These are phyloP conservation scores for Aspergillus neotritici DNA, from an alignment of 2,329 filamentous ascomycete species.

Conservation along the genomic window DNA sequence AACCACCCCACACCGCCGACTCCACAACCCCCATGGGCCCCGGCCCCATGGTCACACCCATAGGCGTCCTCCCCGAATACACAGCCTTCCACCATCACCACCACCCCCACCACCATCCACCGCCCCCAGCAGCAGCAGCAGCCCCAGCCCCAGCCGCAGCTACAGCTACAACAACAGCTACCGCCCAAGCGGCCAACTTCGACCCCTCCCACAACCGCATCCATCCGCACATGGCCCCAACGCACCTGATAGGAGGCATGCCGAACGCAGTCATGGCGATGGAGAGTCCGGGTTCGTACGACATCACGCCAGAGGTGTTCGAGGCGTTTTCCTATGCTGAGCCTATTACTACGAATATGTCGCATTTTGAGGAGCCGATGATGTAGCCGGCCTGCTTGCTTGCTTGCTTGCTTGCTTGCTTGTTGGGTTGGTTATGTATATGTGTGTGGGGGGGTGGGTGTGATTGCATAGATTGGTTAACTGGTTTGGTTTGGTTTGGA, in stretches of 20 bases:
- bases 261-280: slow-evolving; percentile 34
- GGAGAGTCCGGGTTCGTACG: slow-evolving; percentile 33
- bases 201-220: slow-evolving; percentile 18
- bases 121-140: slow-evolving; percentile 10
- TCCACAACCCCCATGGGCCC: slow-evolving; percentile 13
- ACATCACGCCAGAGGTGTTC: slow-evolving; percentile 41
- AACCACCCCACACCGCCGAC: slow-evolving; percentile 11
- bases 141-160: slow-evolving; percentile 8
- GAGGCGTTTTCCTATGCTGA: slow-evolving; percentile 43
- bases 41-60: slow-evolving; percentile 11
- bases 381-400: slow-evolving; percentile 10
- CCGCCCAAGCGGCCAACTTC: slow-evolving; percentile 19
- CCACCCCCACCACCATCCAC: slow-evolving; percentile 9
- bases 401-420: slow-evolving; percentile 6
- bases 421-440: background rate
- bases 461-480: too few relatives aligned
- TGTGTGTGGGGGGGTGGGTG: too few relatives aligned
- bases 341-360: slow-evolving; percentile 40
- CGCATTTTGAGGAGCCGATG: slow-evolving; percentile 29
- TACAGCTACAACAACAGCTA: too few relatives aligned
- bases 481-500: too few relatives aligned
- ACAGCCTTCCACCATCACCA: slow-evolving; percentile 7
- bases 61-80: slow-evolving; percentile 11
- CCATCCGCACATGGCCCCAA: slow-evolving; percentile 22
- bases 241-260: slow-evolving; percentile 29